Evolutionary conservation across 352 stramenopile species (phyloP), one percentile per base, ranked within the genome.

Genomic region (Pythium monospermum): DNA sequence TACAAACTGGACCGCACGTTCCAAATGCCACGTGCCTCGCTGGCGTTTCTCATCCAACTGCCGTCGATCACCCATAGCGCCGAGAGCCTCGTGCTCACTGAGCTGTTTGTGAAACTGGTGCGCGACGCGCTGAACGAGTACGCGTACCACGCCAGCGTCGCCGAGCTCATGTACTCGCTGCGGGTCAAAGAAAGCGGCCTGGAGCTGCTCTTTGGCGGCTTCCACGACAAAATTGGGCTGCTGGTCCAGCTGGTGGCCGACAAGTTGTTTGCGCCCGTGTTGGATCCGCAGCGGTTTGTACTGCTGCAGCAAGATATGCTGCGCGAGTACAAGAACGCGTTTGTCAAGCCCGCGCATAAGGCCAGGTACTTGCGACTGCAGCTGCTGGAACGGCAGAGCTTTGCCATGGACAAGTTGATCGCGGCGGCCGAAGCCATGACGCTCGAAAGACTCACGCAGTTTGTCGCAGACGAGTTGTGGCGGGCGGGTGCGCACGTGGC

Each of bases 321-420:
- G 23, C 83, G 83, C 28, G 69, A 85, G 48, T 91, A 88, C 57
- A 67, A 65, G 22, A 94, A 94, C 32, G 32, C 69, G 15, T 69
- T 77, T 12, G 46, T 90, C 43, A 87, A 84, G 51, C 72, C 76
- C 11, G 49, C 66, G 31, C 57, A 64, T 45, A 89, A 91, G 40
- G 72, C 77, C 2, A 68, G 70, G 19, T 88, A 91, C 35, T 31
- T 90, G 44, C 76, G 80, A 23, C 59, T 91, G 0, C 76, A 88
- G 32, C 59, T 91, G 33, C 73, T 93, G 10, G 73, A 90, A 37
- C 70, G 67, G 30, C 50, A 67, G n/a, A 47, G 69, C 11, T 79
- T 91, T 36, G 59, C 71, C 1, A 60, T 76, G 22, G 63, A 81
- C 19, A 71, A 71, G 28, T 71, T 69, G 10, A 65, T 91, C 27